Base-by-base conservation (phyloP, 352 stramenopile species). In the Salisapilia sapeloensis region DNA sequence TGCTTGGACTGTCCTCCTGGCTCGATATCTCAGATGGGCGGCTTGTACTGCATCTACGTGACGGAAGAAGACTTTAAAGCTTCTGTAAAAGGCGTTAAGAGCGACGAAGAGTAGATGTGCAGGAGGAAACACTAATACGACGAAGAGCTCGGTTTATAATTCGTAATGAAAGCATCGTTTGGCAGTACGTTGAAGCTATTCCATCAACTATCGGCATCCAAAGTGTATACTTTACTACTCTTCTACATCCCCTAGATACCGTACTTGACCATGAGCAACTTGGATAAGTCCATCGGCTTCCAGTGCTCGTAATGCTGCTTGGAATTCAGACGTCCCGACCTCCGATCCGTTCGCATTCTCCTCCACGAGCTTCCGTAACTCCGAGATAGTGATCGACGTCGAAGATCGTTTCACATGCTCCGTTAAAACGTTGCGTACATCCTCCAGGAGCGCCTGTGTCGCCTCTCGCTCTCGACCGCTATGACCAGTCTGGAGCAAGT, bases 401-500 rank as follows among this genome's bases (percentile, higher is more conserved):
- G n/a, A n/a, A n/a, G n/a, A n/a, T 29, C 69, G 62, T 25, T 67
- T 72, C 6, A 55, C 50, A 2, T 61, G 53, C 16, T 74, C 63
- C 24, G 44, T 44, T 14, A 90, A 40, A 32, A 79, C 54, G 16
- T 50, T 39, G 39, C 82, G 82, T 19, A 90, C 53, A 1, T 33
- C 30, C 3, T 64, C 42, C 12, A 85, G 55, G 10, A 86, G 46
- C 33, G 67, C 56, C 4, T 48, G 50, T 8, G 85, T 51, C 4
- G 66, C 56, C 38, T 96, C 72, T 12, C 90, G 76, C 48, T 97
- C 91, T 6, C 81, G 57, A 23, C 75, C 79, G 36, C 72, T 91
- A 43, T 92, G 66, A 14, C 92, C 92, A 4, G 92, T 98, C 33
- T 92, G 92, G 52, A 99, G 97, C 84, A 97, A 96, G 53, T 98